phyloP scores from a whole-genome alignment of 108 stramenopile species.

The Nitzschia palea region DNA sequence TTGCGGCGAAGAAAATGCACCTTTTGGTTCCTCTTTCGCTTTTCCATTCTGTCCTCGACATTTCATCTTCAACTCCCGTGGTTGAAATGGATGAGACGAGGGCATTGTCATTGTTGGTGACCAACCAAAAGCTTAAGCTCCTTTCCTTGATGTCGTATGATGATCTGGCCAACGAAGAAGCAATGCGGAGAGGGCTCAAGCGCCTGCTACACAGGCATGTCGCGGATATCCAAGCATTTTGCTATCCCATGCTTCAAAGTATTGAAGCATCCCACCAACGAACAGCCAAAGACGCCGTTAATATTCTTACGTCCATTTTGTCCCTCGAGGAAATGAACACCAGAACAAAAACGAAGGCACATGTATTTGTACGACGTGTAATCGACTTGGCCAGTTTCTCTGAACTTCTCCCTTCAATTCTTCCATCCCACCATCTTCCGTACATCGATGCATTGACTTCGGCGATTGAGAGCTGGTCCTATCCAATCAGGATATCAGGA shows the following conservation, averaged over 20 bases:
- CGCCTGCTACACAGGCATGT: slow-evolving; percentile 8
- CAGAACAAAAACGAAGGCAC: slow-evolving; percentile 1
- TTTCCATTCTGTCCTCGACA: background rate
- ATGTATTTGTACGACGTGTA: slow-evolving; percentile 9
- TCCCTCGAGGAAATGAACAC: slow-evolving; percentile 5
- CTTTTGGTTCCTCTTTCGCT: slow-evolving; percentile 25
- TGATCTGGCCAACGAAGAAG: background rate
- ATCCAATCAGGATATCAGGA: background rate
- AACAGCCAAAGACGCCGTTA: background rate
- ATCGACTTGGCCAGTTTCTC: slow-evolving; percentile 8
- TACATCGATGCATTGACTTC: slow-evolving; percentile 1
- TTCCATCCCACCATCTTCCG: background rate
- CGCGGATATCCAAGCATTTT: slow-evolving; percentile 21
- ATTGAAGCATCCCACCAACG: background rate
- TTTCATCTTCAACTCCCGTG: background rate
- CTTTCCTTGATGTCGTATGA: background rate
- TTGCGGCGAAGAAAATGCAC: slow-evolving; percentile 13
- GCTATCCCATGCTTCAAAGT: slow-evolving; percentile 1
- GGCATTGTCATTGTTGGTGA: background rate
- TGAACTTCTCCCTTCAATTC: background rate
- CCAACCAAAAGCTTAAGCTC: background rate
- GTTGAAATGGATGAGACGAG: background rate
- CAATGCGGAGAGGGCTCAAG: background rate
- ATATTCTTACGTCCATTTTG: slow-evolving; percentile 8
- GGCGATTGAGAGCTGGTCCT: background rate